Base-by-base conservation (phyloP, 306 rosid species). In the Lithocarpus polystachyus region DNA sequence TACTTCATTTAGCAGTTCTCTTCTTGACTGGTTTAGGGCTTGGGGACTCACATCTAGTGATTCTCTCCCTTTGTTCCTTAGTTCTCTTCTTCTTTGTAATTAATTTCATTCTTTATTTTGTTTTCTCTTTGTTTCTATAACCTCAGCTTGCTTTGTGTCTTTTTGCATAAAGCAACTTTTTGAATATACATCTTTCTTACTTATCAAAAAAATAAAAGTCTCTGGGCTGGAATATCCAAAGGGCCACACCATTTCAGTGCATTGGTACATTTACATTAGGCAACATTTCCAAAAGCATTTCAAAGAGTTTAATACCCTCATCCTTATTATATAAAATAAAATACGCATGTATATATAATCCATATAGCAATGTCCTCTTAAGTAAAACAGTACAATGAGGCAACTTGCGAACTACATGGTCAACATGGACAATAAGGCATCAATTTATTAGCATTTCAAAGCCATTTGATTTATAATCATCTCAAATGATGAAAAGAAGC, bases 391-490 rank as follows among this genome's bases (percentile, higher is more conserved):
- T 15, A 19, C 48, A 28, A 67, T 0, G 17, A 31, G 51, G 14
- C 71, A 31, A 33, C 20, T 17, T 29, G 19, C 24, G 3, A 20
- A 10, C 43, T 26, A 64, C 40, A 12, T 48, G 14, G 53, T 48
- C 53, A 48, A 24, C 67, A 60, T 60, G 3, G 35, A 24, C 26
- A 60, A 23, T 24, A 60, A 24, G 10, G n/a, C n/a, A 0, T 61
- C 61, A 74, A 60, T 67, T 17, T 54, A 22, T 17, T 73, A 72
- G 72, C 64, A 67, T 6, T 40, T 71, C 56, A 48, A 12, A 48
- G 53, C n/a, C 15, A 69, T 75, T 65, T 51, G 56, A 15, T 29
- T 68, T 3, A 73, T 37, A 73, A 56, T 70, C 72, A 56, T 59
- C 57, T 51, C 29, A 64, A 76, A 43, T 37, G 28, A 4, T 56